Percentiles rank a stretch among this genome's conserved stretches.
phyloP scores from a whole-genome alignment of 139 green algal species.

The Nannochloris sp. region DNA sequence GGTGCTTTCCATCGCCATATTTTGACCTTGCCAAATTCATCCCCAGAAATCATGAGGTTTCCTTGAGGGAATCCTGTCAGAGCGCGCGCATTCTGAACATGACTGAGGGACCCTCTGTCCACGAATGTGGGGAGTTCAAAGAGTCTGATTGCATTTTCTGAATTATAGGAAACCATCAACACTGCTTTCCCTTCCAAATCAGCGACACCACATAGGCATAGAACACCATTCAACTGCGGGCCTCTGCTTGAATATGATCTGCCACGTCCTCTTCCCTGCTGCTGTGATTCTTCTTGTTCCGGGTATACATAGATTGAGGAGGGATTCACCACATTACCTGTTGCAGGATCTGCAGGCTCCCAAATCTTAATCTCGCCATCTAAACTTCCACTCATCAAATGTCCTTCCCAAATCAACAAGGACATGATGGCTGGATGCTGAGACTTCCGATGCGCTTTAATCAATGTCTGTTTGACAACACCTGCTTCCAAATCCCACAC shows the following conservation, averaged over 20 bases:
- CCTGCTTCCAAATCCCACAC: conserved; percentile 59
- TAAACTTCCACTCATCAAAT: conserved; percentile 51
- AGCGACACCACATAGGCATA: conserved; percentile 32
- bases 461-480: conserved; percentile 39
- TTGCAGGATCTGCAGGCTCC: conserved; percentile 20
- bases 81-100: conserved; percentile 38
- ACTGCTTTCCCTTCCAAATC: conserved; percentile 34
- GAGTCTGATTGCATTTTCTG: conserved; percentile 41
- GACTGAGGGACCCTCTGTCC: conserved; percentile 37
- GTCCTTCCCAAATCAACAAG: conserved; percentile 53
- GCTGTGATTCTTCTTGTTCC: conserved; percentile 9
- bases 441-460: conserved; percentile 29
- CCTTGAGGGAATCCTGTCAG: conserved; percentile 24
- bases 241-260: not conserved
- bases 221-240: conserved; percentile 21
- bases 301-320: conserved; percentile 28
- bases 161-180: conserved; percentile 44
- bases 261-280: not conserved
- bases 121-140: conserved; percentile 54
- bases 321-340: conserved; percentile 25
- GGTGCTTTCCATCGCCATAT: conserved; percentile 51
- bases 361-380: conserved; percentile 54
- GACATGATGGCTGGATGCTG: conserved; percentile 38
- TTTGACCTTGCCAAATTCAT: conserved; percentile 48
- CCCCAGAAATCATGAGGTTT: conserved; percentile 41